A percentile compares a stretch with the other conserved stretches of the same genome.
These are phyloP conservation scores for Lipomyces starkeyi DNA, from an alignment of 805 yeast genomes.

Conservation along the genomic window DNA sequence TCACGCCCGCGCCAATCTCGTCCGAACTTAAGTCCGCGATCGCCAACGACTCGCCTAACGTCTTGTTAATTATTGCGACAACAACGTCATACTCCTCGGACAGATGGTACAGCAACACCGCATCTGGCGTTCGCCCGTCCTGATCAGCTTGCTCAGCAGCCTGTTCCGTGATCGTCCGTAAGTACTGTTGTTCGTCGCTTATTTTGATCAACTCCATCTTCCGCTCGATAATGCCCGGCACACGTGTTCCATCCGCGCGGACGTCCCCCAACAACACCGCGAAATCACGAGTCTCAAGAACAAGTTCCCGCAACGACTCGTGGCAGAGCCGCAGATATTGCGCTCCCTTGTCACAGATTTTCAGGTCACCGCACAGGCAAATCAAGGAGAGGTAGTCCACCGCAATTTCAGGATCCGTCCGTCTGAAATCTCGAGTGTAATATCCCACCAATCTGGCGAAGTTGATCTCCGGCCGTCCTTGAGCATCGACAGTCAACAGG, in stretches of 20 bases:
- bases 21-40: conserved; percentile 66
- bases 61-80: conserved; percentile 69
- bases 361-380: conserved; percentile 56
- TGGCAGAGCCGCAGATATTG: conserved; percentile 66
- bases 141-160: conserved; percentile 89
- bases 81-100: conserved; percentile 88
- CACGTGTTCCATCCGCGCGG: conserved; percentile 72
- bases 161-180: conserved; percentile 74
- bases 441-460: conserved; percentile 73
- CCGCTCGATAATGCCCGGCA: conserved; percentile 83
- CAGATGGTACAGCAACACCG: conserved; percentile 82
- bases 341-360: conserved; percentile 39
- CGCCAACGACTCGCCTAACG: conserved; percentile 78
- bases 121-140: conserved; percentile 87
- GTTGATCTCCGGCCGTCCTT: conserved; percentile 49
- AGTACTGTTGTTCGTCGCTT: conserved; percentile 62
- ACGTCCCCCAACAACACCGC: conserved; percentile 82
- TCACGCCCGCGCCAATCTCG: conserved; percentile 44
- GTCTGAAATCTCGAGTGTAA: conserved; percentile 81
- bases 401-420: conserved; percentile 86
- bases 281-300: conserved; percentile 85
- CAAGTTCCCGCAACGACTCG: conserved; percentile 81
- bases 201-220: conserved; percentile 70
- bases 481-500: conserved; percentile 47
- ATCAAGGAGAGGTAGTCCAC: conserved; percentile 84